Evolutionary conservation across 805 yeast species (phyloP).

Genomic region (Dipodascopsis tothii): DNA sequence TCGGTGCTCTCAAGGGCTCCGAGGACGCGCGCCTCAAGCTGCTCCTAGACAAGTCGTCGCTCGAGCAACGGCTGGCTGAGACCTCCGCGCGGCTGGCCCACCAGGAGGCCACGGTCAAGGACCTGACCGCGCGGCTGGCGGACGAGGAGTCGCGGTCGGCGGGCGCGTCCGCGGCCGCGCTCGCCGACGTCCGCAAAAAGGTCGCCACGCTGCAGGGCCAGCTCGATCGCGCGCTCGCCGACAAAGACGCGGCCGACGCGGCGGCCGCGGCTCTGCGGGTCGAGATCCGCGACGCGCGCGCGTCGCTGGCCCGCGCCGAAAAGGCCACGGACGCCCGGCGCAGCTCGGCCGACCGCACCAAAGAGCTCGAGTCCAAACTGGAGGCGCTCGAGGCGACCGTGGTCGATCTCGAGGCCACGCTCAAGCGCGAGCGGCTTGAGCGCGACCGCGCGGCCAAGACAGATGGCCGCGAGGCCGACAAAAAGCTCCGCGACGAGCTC

Average conservation of each 20-base stretch:
- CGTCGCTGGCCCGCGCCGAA: too few species aligned
- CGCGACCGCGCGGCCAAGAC: not conserved
- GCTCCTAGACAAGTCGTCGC: not conserved
- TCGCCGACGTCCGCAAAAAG: too few species aligned
- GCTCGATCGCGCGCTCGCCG: too few species aligned
- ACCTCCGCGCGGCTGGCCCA: not conserved
- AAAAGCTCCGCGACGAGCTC: not conserved
- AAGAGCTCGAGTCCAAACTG: conserved; percentile 3
- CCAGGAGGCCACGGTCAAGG: not conserved
- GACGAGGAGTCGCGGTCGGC: not conserved
- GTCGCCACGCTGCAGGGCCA: too few species aligned
- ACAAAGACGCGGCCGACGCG: too few species aligned
- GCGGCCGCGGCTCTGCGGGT: too few species aligned
- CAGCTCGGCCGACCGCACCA: too few species aligned
- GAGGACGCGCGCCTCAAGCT: not conserved
- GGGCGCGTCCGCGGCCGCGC: too few species aligned
- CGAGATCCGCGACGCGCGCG: too few species aligned
- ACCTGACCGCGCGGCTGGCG: not conserved
- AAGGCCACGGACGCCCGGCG: too few species aligned
- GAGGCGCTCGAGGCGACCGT: too few species aligned
- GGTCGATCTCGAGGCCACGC: too few species aligned
- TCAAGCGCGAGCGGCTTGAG: not conserved
- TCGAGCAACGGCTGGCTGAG: not conserved
- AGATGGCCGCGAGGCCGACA: not conserved
- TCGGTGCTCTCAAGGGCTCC: not conserved